These are phyloP conservation scores for Tremella yokohamensis DNA, from an alignment of 768 basidiomycete genomes.

Conservation along the genomic window DNA sequence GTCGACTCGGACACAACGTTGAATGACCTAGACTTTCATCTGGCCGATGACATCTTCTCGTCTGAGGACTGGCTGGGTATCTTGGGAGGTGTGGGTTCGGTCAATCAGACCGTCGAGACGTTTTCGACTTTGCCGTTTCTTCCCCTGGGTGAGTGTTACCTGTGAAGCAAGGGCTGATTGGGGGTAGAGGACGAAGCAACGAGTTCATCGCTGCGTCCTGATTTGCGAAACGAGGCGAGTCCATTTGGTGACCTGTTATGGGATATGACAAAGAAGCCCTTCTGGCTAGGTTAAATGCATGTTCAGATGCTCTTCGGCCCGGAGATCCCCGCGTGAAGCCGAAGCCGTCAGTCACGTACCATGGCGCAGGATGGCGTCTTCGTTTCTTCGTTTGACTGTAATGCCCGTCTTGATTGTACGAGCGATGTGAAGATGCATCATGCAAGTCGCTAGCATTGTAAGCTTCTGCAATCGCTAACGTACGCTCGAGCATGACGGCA, in stretches of 20 bases:
- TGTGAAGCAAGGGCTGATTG: neutral
- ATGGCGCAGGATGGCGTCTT: too few relatives aligned
- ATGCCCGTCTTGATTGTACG: too few relatives aligned
- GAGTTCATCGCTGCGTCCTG: neutral
- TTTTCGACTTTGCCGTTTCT: neutral
- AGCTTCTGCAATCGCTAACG: too few relatives aligned
- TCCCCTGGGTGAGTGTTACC: conserved; percentile 1
- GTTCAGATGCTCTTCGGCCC: too few relatives aligned
- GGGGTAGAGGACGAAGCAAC: neutral
- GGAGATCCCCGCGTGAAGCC: too few relatives aligned
- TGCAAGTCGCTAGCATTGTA: too few relatives aligned
- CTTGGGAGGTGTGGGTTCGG: neutral
- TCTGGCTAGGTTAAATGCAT: neutral
- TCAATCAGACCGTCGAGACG: neutral
- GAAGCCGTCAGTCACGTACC: too few relatives aligned
- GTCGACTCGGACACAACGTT: neutral
- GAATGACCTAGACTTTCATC: neutral
- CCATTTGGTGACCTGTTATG: conserved; percentile 5
- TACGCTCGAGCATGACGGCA: too few relatives aligned
- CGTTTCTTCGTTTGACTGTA: too few relatives aligned
- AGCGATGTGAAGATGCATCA: too few relatives aligned
- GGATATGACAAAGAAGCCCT: conserved; percentile 6
- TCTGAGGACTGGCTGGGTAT: neutral
- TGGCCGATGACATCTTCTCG: conserved; percentile 1
- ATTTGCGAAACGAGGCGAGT: neutral